Evolutionary conservation across 176 grass and related monocot genomes (phyloP), one percentile per base, ranked within the genome.

Genomic region (Eragrostis nindensis): DNA sequence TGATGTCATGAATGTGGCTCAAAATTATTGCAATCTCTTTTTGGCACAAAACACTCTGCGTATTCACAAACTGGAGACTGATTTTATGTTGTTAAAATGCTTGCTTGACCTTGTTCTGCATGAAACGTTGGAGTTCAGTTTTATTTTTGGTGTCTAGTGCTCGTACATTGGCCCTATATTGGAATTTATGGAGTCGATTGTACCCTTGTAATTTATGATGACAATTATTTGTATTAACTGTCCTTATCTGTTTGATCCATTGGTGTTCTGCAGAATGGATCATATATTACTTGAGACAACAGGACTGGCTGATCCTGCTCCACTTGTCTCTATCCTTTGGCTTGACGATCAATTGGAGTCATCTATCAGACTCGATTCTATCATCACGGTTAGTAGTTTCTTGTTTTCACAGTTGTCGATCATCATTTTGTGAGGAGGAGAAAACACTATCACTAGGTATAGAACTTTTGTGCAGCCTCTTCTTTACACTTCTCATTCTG

Each of bases 251-350:
- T 70, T 30, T 38, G 48, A 78, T 1, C 81, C 57, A 71, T 73
- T 77, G 24, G 27, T 82, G 24, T 86, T 18, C 27, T 62, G 73
- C 84, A 98, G 96, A 87, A 94, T 98, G 75, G 96, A 98, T 86
- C 90, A 98, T 71, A 95, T 98, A 84, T 91, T 98, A 88, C 89
- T 98, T 52, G 96, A 98, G 90, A 98, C 96, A 64, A 98, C 96
- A 44, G 92, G 92, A 68, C 81, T 98, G 82, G 90, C 96, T 19
- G 88, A 98, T 86, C 96, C 96, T 78, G 92, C 92, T 76, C 96
- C 96, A 30, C 88, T 98, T 72, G 92, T 89, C 8, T 95, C 90
- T 54, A 72, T 98, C 88, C 90, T 98, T 57, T 98, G 96, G 96
- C 79, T 98, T 42, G 96, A 98, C 38, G 95, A 98, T 82, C 96